Evolutionary conservation across 768 basidiomycete genomes (phyloP).

Genomic region (Albatrellus ellisii): DNA sequence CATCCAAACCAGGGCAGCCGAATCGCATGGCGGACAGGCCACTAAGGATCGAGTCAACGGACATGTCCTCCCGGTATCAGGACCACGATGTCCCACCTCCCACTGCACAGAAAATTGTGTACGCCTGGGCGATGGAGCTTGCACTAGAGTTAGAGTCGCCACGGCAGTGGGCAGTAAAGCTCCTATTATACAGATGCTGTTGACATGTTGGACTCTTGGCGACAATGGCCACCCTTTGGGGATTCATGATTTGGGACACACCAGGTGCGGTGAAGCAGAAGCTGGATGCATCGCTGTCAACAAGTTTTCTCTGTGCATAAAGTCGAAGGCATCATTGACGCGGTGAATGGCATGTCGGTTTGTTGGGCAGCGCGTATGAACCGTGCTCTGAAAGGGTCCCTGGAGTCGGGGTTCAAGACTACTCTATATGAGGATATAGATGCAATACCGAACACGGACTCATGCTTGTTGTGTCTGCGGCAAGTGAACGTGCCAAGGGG

Average conservation of each 20-base stretch:
- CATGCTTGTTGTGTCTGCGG: conserved; percentile 33
- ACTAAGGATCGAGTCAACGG: conserved; percentile 53
- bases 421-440: conserved; percentile 71
- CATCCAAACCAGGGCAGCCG: conserved; percentile 63
- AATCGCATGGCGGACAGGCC: conserved; percentile 45
- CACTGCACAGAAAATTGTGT: conserved; percentile 36
- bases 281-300: conserved; percentile 67
- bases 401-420: conserved; percentile 46
- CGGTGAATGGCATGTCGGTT: conserved; percentile 45
- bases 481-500: conserved; percentile 26
- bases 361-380: conserved; percentile 25
- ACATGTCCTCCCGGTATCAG: conserved; percentile 36
- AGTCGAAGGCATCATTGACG: conserved; percentile 55
- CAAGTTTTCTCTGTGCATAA: conserved; percentile 33
- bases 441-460: conserved; percentile 60
- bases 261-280: conserved; percentile 51
- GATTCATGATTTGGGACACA: conserved; percentile 15
- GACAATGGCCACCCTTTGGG: conserved; percentile 37
- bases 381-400: conserved; percentile 69
- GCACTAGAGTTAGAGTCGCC: conserved; percentile 46
- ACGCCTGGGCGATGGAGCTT: conserved; percentile 44
- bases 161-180: conserved; percentile 32
- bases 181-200: conserved; percentile 59
- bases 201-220: conserved; percentile 39
- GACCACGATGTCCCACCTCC: conserved; percentile 49